Evolutionary conservation across 1,284 basidiomycete genomes (phyloP).

Genomic region (Stygiomarasmius scandens): DNA sequence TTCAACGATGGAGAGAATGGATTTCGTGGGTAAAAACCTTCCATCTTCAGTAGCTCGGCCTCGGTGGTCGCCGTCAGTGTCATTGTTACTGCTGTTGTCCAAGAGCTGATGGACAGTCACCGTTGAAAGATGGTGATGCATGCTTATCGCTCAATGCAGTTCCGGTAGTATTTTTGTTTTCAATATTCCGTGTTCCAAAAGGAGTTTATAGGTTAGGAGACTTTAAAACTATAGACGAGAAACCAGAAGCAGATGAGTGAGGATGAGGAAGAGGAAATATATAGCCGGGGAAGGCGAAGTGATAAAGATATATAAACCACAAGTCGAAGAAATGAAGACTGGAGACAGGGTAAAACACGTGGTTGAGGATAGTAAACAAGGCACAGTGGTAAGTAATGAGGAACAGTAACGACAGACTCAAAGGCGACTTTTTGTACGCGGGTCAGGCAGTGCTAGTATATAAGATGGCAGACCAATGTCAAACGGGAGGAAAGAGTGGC

Average conservation of each 20-base stretch:
- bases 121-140: too few species aligned
- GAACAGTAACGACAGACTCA: conserved; percentile 63
- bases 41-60: not conserved
- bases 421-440: conserved; percentile 48
- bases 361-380: conserved; percentile 24
- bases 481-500: conserved; percentile 29
- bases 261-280: conserved; percentile 27
- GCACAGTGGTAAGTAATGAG: conserved; percentile 40
- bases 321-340: conserved; percentile 3
- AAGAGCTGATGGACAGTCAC: too few species aligned
- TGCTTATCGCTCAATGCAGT: not conserved
- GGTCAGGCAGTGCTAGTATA: conserved; percentile 52
- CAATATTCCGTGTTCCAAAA: conserved; percentile 13
- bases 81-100: too few species aligned
- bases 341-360: conserved; percentile 8
- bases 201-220: conserved; percentile 19
- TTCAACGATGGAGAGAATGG: too few species aligned
- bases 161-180: not conserved
- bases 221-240: conserved; percentile 39
- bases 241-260: conserved; percentile 26
- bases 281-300: conserved; percentile 17
- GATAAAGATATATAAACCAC: conserved; percentile 12
- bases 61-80: too few species aligned
- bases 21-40: not conserved
- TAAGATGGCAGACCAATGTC: conserved; percentile 40